These are phyloP conservation scores for Fusarium sp. DNA, from an alignment of 2,329 filamentous ascomycete genomes.

Conservation along the genomic window DNA sequence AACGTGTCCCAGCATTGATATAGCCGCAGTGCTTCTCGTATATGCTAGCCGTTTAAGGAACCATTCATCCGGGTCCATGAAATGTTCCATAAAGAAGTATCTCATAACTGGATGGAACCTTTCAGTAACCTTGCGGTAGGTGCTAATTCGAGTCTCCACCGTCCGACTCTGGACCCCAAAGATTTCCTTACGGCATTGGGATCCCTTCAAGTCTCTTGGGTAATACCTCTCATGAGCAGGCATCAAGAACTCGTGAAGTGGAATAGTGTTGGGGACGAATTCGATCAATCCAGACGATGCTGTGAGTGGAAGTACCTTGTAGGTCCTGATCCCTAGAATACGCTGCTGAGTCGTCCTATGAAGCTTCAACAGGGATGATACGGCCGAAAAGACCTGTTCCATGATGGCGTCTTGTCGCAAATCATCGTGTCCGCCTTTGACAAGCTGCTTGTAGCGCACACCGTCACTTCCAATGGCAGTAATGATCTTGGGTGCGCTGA, in stretches of 20 bases:
- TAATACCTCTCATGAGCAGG: conserved; percentile 91
- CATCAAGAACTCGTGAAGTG: conserved; percentile 92
- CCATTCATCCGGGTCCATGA: conserved; percentile 95
- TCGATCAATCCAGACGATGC: conserved; percentile 92
- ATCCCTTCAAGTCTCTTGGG: conserved; percentile 84
- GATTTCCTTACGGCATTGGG: conserved; percentile 85
- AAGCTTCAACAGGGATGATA: conserved; percentile 88
- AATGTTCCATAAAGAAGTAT: conserved; percentile 97
- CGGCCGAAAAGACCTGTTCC: conserved; percentile 99
- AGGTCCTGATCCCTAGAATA: conserved; percentile 91
- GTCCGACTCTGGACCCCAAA: conserved; percentile 78
- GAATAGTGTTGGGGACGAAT: conserved; percentile 94
- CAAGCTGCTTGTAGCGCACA: conserved; percentile 85
- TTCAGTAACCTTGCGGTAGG: conserved; percentile 84
- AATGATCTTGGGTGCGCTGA: conserved; percentile 95
- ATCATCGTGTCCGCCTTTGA: conserved; percentile 97
- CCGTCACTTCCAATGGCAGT: conserved; percentile 86
- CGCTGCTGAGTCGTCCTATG: conserved; percentile 91
- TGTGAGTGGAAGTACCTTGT: conserved; percentile 94
- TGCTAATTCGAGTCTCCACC: conserved; percentile 78
- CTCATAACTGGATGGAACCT: conserved; percentile 93
- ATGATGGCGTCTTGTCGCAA: conserved; percentile 97
- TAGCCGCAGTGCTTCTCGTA: conserved; percentile 91
- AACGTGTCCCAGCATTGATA: conserved; percentile 94
- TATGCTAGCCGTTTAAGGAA: conserved; percentile 91